Base-by-base conservation (phyloP, 768 basidiomycete species). In the Termitomyces sp. region DNA sequence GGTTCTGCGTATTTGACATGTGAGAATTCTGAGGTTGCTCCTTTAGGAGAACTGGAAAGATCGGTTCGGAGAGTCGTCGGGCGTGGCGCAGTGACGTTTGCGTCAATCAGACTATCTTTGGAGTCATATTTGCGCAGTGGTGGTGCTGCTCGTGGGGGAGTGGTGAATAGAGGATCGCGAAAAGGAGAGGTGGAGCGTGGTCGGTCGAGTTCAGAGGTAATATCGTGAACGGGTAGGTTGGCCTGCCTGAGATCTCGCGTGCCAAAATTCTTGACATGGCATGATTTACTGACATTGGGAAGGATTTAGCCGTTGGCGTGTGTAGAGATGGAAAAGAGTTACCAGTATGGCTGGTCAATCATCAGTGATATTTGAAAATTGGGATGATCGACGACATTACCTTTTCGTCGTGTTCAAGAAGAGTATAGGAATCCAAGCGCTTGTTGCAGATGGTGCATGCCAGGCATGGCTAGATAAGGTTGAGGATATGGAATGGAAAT, bases 401-500 rank as follows among this genome's bases (percentile, higher is more conserved):
- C 78, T 89, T 74, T 65, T 87, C 79, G 63, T 94, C 83, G 65
- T 95, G 93, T 67, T 95, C 93, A 7, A 93, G 74, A 22, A 95
- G 74, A 19, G 80, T 80, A 53, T 80, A 71, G 0, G 91, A 90
- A 65, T 93, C 91, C 14, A 95, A 76, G 35, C 89, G 75, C 68
- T 90, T 91, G 64, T 77, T 81, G 67, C 93, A 95, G 12, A 71
- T 74, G 52, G 75, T 84, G 66, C 93, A 95, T 17, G 85, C 77
- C 43, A 95, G 75, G 72, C 93, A 95, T 22, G 83, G 84, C 89
- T 93, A 62, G 35, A 49, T 44, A 32, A 63, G 46, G 47, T 46
- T 56, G n/a, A 44, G 12, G 15, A 43, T 34, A 35, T 32, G 32
- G 30, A 15, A 17, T 5, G 14, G 37, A 0, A 12, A 15, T n/a